Evolutionary conservation across 2,329 filamentous ascomycete genomes (phyloP).

Genomic region (Leptographium lundbergii): DNA sequence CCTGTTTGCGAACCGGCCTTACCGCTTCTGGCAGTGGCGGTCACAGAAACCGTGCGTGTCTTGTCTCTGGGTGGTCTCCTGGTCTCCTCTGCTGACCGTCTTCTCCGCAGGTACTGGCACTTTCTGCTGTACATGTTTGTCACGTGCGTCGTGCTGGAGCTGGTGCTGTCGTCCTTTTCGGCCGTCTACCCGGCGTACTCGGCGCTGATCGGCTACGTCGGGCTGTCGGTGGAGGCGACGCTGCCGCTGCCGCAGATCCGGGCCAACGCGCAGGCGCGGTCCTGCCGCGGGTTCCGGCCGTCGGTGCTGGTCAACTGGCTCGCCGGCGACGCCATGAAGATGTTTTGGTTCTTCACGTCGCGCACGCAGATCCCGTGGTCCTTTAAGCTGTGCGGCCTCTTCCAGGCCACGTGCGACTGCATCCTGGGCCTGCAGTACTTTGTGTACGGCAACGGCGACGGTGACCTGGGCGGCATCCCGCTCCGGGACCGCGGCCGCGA

Average conservation of each 20-base stretch:
- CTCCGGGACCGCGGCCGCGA: not conserved
- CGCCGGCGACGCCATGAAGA: constrained; percentile 72
- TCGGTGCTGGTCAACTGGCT: constrained; percentile 70
- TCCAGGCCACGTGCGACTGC: constrained; percentile 66
- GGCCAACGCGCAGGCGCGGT: constrained; percentile 53
- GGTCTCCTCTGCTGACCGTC: not conserved
- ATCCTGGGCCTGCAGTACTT: constrained; percentile 65
- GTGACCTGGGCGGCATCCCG: not conserved
- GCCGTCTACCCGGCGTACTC: constrained; percentile 54
- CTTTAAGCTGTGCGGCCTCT: constrained; percentile 72
- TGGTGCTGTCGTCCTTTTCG: constrained; percentile 49
- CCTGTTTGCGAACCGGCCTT: constrained; percentile 42
- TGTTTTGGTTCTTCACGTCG: constrained; percentile 72
- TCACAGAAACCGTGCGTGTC: constrained; percentile 48
- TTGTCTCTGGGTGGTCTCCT: not conserved
- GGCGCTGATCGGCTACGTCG: constrained; percentile 56
- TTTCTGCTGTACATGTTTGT: constrained; percentile 58
- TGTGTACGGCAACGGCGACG: constrained; percentile 50
- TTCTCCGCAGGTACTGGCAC: constrained; percentile 70
- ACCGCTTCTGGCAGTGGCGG: constrained; percentile 75
- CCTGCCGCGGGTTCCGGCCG: constrained; percentile 65
- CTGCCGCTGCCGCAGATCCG: constrained; percentile 70
- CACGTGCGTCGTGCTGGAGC: constrained; percentile 47
- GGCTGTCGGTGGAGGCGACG: constrained; percentile 67
- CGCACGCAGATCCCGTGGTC: constrained; percentile 58